phyloP scores from a whole-genome alignment of 2,329 filamentous ascomycete genomes.

The Basipetospora chlamydospora region DNA sequence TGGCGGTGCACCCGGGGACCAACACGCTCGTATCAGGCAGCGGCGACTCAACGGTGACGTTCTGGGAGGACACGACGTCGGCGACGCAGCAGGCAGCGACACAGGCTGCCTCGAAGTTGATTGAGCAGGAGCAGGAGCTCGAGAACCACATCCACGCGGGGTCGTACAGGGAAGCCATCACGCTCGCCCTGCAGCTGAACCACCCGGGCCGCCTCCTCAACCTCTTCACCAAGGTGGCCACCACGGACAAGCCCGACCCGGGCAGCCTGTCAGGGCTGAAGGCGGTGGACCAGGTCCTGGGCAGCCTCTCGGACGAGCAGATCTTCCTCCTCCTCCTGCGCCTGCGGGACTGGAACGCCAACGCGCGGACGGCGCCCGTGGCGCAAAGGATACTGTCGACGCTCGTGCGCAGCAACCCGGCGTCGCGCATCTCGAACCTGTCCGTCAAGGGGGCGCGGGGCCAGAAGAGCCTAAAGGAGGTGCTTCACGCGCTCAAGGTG shows the following conservation, averaged over 20 bases:
- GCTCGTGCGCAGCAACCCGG: conserved; percentile 67
- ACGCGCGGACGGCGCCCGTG: conserved; percentile 70
- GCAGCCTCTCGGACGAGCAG: conserved; percentile 68
- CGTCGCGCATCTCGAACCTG: conserved; percentile 58
- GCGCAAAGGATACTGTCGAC: conserved; percentile 75
- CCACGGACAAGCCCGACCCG: conserved; percentile 41
- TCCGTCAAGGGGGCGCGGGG: conserved; percentile 43
- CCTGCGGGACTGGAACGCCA: conserved; percentile 94
- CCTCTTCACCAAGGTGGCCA: conserved; percentile 70
- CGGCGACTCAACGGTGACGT: conserved; percentile 82
- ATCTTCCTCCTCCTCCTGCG: conserved; percentile 70
- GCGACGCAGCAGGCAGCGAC: conserved; percentile 63
- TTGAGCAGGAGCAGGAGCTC: conserved; percentile 88
- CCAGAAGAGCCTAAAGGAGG: conserved; percentile 60
- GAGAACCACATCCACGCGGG: conserved; percentile 82
- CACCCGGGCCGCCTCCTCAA: conserved; percentile 77
- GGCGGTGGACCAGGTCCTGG: conserved; percentile 72
- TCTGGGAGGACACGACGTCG: conserved; percentile 86
- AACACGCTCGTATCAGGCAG: conserved; percentile 78
- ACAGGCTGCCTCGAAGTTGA: conserved; percentile 58
- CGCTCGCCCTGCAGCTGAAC: conserved; percentile 81
- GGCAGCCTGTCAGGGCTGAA: conserved; percentile 49
- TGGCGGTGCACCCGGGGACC: conserved; percentile 54
- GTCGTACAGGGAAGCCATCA: conserved; percentile 86
- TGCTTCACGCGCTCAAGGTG: conserved; percentile 71